Evolutionary conservation across 352 stramenopile genomes (phyloP), one percentile per base, ranked within the genome.

Genomic region (Phytophthora boehmeriae): DNA sequence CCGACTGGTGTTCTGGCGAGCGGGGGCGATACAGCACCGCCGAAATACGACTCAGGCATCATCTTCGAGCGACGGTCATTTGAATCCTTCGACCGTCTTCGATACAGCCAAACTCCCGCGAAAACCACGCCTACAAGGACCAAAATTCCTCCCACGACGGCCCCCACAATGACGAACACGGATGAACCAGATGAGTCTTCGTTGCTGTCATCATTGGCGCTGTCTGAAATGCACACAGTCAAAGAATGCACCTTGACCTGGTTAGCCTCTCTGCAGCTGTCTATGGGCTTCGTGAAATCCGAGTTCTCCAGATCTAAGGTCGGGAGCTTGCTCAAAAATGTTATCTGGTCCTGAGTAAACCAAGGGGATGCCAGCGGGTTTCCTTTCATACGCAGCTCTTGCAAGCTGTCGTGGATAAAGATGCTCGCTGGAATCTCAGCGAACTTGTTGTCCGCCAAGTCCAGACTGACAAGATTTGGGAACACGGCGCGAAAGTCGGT

Each of bases 381-480:
- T 22, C 62, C 47, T 0, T 74, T 62, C 16, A 91, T 58, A 27
- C 78, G 66, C 9, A 91, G 59, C 30, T 68, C 53, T 38, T 75
- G 51, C 17, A 91, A 67, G 3, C 52, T 72, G 14, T 70, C 45
- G 57, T 88, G 75, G 6, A 72, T 66, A 51, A 82, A 91, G 9
- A 91, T 68, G 5, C 68, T 66, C 4, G 52, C 27, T 1, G 79
- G 82, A 25, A 89, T 79, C 14, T 63, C 66, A 1, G 73, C 76
- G 27, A 91, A 68, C 8, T 81, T 70, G 63, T 91, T 91, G 57
- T 55, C 34, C 8, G 65, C 76, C 25, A 91, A 35, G 48, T 89
- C 75, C 67, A 91, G 63, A 17, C 71, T 82, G 8, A 50, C 72
- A 23, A 91, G 61, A 36, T 75, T 73, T 0, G 78, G 72, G 63